Percentiles rank a stretch among this genome's conserved stretches.
phyloP scores from a whole-genome alignment of 2,329 filamentous ascomycete species.

The Niveomyces coronatus region DNA sequence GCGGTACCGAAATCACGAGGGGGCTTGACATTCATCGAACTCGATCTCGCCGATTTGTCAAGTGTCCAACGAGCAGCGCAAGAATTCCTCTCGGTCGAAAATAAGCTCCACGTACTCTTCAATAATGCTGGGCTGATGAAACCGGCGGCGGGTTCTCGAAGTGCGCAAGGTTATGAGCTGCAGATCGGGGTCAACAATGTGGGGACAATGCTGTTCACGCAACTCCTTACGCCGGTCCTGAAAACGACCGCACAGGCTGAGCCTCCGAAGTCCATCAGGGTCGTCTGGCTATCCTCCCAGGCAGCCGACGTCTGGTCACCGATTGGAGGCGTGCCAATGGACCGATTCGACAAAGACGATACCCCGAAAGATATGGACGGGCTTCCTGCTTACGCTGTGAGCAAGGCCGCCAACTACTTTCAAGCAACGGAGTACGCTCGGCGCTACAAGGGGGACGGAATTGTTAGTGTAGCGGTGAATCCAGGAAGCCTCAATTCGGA shows the following conservation, averaged over 20 bases:
- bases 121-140: conserved; percentile 37
- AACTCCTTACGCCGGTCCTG: conserved; percentile 26
- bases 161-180: conserved; percentile 31
- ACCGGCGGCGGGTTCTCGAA: conserved; percentile 28
- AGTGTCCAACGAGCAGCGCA: conserved; percentile 23
- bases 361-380: conserved; percentile 1
- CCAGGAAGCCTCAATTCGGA: conserved; percentile 26
- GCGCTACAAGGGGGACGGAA: conserved; percentile 14
- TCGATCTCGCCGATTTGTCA: conserved; percentile 33
- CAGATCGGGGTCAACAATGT: conserved; percentile 32
- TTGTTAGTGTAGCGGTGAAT: conserved; percentile 19
- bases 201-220: conserved; percentile 30
- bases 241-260: conserved; percentile 23
- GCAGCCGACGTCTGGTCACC: conserved; percentile 9
- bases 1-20: conserved; percentile 27
- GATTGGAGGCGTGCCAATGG: not conserved
- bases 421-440: conserved; percentile 16
- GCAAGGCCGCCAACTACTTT: conserved; percentile 16
- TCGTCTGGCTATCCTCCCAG: conserved; percentile 23
- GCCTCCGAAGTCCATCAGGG: conserved; percentile 19
- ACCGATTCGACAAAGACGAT: not conserved
- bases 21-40: conserved; percentile 30
- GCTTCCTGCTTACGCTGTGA: conserved; percentile 14
- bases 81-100: conserved; percentile 20
- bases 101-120: conserved; percentile 28